Conservation (phyloP, 208 protist genomes). For the Trypanosoma brucei region DNA sequence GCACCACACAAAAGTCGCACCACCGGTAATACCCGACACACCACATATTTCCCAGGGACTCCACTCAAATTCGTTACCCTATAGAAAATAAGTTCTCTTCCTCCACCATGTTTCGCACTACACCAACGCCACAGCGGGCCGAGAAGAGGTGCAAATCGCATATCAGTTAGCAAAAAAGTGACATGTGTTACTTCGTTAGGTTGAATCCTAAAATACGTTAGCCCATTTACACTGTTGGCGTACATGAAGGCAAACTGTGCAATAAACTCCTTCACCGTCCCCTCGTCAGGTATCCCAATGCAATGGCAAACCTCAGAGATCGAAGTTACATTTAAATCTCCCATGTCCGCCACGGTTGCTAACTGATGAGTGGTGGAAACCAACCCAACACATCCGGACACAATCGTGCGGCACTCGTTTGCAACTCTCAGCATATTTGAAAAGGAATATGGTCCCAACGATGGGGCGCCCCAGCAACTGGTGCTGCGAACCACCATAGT, state of each 20-base stretch:
- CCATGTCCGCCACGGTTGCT: conserved; percentile 25
- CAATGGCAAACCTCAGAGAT: not conserved
- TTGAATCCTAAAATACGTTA: conserved; percentile 33
- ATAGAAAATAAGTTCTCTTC: conserved; percentile 1
- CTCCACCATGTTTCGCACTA: not conserved
- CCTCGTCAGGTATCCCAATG: not conserved
- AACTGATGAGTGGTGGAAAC: conserved; percentile 34
- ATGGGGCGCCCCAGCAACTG: conserved; percentile 88
- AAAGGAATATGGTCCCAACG: conserved; percentile 83
- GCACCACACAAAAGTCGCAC: conserved; percentile 12
- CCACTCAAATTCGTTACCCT: not conserved
- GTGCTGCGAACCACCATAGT: conserved; percentile 89
- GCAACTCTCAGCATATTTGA: conserved; percentile 24
- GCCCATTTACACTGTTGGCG: conserved; percentile 37
- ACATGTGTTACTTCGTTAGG: conserved; percentile 21
- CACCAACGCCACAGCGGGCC: conserved; percentile 32
- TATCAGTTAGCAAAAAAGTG: conserved; percentile 29
- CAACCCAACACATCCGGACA: conserved; percentile 36
- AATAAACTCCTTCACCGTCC: conserved; percentile 13
- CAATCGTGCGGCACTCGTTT: conserved; percentile 18
- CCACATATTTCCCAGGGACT: not conserved
- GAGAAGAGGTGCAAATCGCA: conserved; percentile 24
- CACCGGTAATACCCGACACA: conserved; percentile 17
- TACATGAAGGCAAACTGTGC: conserved; percentile 61
- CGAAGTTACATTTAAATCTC: conserved; percentile 1